Evolutionary conservation across 2,329 filamentous ascomycete species (phyloP).

Genomic region (Ophiocordyceps sinensis): DNA sequence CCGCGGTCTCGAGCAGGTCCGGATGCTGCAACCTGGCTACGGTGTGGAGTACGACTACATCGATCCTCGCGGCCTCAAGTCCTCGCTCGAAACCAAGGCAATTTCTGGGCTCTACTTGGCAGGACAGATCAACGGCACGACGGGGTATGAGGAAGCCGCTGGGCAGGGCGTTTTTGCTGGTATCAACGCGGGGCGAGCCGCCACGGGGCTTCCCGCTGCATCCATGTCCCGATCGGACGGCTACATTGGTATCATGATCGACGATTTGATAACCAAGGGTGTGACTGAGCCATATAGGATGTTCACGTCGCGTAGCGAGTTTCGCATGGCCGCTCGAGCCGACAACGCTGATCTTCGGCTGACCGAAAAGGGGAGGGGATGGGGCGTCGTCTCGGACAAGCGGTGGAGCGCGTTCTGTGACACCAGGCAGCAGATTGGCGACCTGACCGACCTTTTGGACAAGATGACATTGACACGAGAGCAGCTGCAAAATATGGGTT

Average conservation of each 20-base stretch:
- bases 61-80: constrained; percentile 73
- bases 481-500: constrained; percentile 56
- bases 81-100: constrained; percentile 87
- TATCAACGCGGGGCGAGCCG: constrained; percentile 79
- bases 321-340: constrained; percentile 78
- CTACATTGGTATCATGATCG: constrained; percentile 98
- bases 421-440: constrained; percentile 51
- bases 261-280: constrained; percentile 92
- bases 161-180: constrained; percentile 87
- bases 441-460: constrained; percentile 47
- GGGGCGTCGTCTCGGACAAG: constrained; percentile 63
- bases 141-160: constrained; percentile 93
- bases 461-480: constrained; percentile 41
- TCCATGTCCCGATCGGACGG: constrained; percentile 70
- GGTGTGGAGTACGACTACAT: constrained; percentile 99
- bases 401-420: constrained; percentile 61
- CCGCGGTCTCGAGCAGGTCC: constrained; percentile 72
- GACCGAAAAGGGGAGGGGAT: constrained; percentile 60
- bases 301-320: constrained; percentile 95
- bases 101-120: constrained; percentile 83
- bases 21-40: constrained; percentile 89
- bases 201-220: constrained; percentile 49
- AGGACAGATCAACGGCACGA: constrained; percentile 96
- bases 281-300: constrained; percentile 96
- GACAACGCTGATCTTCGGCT: constrained; percentile 89